These are phyloP conservation scores for Malbranchea zuffiana DNA, from an alignment of 2,329 filamentous ascomycete species.

Conservation along the genomic window DNA sequence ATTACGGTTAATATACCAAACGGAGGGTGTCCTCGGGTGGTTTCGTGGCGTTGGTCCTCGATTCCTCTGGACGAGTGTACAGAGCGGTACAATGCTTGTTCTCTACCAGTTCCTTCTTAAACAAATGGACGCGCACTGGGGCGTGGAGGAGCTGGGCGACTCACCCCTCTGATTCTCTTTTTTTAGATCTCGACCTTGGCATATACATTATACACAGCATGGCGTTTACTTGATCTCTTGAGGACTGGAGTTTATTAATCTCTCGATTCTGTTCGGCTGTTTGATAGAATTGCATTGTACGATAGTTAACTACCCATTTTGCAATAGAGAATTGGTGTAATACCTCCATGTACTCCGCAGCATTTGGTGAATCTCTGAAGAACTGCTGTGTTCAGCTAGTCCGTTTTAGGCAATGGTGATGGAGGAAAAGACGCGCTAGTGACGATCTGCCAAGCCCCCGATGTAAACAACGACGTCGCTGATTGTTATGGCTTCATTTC, in stretches of 20 bases:
- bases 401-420: conserved; percentile 10
- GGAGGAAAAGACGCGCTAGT: conserved; percentile 16
- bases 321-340: conserved; percentile 1
- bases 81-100: conserved; percentile 93
- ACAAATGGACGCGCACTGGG: conserved; percentile 52
- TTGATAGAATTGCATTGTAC: conserved; percentile 8
- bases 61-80: conserved; percentile 92
- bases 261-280: conserved; percentile 1
- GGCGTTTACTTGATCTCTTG: conserved; percentile 6
- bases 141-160: conserved; percentile 16
- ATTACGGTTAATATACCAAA: conserved; percentile 74
- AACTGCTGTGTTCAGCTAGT: not conserved
- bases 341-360: not conserved
- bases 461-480: conserved; percentile 25
- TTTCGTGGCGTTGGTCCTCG: conserved; percentile 91
- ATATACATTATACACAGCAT: conserved; percentile 3
- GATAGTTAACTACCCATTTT: not conserved
- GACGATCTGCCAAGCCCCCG: conserved; percentile 7
- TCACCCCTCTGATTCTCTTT: conserved; percentile 13
- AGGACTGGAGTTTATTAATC: conserved; percentile 5
- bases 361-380: not conserved
- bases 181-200: conserved; percentile 9
- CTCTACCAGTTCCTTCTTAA: conserved; percentile 81
- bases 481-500: too few species aligned
- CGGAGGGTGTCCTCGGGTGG: conserved; percentile 79